Evolutionary conservation across 768 basidiomycete genomes (phyloP).

Genomic region (Suillus hirtellus): DNA sequence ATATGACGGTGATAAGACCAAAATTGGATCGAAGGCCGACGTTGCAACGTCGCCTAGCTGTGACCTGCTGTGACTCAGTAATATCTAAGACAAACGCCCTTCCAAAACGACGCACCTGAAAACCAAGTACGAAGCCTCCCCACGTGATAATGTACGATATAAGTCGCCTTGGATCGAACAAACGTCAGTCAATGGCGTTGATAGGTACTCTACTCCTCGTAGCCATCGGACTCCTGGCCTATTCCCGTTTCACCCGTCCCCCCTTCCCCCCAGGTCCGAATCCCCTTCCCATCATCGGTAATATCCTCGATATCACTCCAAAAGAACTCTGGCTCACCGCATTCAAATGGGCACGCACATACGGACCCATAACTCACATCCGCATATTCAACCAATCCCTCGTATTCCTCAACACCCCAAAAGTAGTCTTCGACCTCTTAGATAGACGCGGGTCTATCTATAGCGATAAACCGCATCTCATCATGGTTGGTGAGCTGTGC

Average conservation of each 20-base stretch:
- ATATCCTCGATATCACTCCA: slow-evolving; percentile 56
- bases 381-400: slow-evolving; percentile 67
- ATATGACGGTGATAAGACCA: too few relatives aligned
- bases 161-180: not conserved
- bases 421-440: slow-evolving; percentile 61
- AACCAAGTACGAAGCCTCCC: not conserved
- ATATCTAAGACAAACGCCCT: not conserved
- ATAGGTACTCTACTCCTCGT: slow-evolving; percentile 10
- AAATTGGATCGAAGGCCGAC: too few relatives aligned
- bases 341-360: slow-evolving; percentile 48
- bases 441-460: slow-evolving; percentile 73
- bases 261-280: slow-evolving; percentile 68
- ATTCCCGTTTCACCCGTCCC: slow-evolving; percentile 17
- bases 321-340: slow-evolving; percentile 69
- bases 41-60: not conserved
- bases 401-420: slow-evolving; percentile 63
- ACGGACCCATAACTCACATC: slow-evolving; percentile 66
- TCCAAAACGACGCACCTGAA: not conserved
- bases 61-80: not conserved
- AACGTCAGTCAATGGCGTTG: not conserved
- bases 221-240: slow-evolving; percentile 20
- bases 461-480: slow-evolving; percentile 68
- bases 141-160: not conserved
- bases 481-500: slow-evolving; percentile 72
- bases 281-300: slow-evolving; percentile 65